Evolutionary conservation across 192 early-diverging fungal genomes (phyloP), one percentile per base, ranked within the genome.

Genomic region (Paraglomus brasilianum): DNA sequence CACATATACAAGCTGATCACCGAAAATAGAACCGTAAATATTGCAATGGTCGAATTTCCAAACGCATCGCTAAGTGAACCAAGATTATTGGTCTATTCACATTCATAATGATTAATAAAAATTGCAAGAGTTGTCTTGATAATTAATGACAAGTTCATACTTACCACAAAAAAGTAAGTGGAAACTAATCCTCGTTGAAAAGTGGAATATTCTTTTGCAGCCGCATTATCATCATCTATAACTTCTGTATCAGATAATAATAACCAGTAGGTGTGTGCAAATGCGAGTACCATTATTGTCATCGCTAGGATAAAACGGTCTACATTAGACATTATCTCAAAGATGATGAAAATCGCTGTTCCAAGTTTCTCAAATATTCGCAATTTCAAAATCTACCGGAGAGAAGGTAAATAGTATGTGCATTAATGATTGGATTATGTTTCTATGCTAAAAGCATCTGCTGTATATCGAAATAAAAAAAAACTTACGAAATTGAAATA

Each of bases 21-120:
- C 11, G 36, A 64, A 21, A 68, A 68, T 8, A 30, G 39, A 8
- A 68, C 17, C 58, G 42, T 36, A 19, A 68, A 63, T 42, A 60
- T 7, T 17, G 30, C 39, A 17, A 68, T 50, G 2, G 65, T 44
- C 13, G 1, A 19, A 21, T 24, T 59, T 14, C 30, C 14, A 22
- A 40, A 40, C 5, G 38, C 15, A 11, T 22, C 24, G 7, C 41
- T 17, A 59, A 59, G 7, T 11, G 57, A 14, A 0, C 14, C 36
- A 59, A 15, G 42, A 41, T 59, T 17, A 19, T 41, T 41, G 38
- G 42, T 30, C 57, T 59, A 42, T 30, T 59, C 17, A 39, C 6
- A 59, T 36, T 30, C 1, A 8, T 15, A 21, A 56, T 30, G 21
- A 21, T 10, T 21, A 56, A 21, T 30, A 30, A 57, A 15, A 15